phyloP scores from a whole-genome alignment of 345 rosid genomes.

The Cardamine occulta region DNA sequence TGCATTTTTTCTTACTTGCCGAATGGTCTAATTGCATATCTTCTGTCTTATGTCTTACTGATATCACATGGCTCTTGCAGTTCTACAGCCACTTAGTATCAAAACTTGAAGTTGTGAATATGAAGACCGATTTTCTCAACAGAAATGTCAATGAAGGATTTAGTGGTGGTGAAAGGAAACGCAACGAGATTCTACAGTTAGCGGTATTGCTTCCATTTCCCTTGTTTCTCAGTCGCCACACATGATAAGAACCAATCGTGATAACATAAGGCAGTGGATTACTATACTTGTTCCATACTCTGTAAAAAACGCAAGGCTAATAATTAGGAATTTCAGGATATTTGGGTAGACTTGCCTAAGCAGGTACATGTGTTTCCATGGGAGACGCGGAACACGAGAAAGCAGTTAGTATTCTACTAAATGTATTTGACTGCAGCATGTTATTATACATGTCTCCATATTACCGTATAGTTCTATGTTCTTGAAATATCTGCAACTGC shows the following conservation, averaged over 20 bases:
- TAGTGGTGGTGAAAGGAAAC: constrained; percentile 98
- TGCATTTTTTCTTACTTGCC: constrained; percentile 3
- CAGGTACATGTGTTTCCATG: not conserved
- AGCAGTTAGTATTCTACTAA: constrained; percentile 6
- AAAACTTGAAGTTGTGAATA: constrained; percentile 82
- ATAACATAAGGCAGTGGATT: not conserved
- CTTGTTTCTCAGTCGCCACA: constrained; percentile 5
- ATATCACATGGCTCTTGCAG: constrained; percentile 55
- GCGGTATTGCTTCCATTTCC: constrained; percentile 57
- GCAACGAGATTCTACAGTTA: constrained; percentile 92
- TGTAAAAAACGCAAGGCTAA: not conserved
- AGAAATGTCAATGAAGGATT: constrained; percentile 99
- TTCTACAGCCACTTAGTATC: constrained; percentile 74
- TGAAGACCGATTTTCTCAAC: constrained; percentile 88
- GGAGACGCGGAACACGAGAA: not conserved
- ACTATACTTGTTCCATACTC: not conserved
- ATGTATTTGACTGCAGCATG: constrained; percentile 2
- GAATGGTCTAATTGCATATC: not conserved
- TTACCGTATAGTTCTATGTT: not conserved
- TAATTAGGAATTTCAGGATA: not conserved
- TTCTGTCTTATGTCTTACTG: constrained; percentile 27
- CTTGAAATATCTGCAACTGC: constrained; percentile 5
- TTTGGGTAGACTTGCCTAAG: constrained; percentile 4
- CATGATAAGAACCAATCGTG: constrained; percentile 17
- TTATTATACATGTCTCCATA: not conserved